Conservation (phyloP, 2,329 filamentous ascomycete genomes). For the Alternaria ethzedia region DNA sequence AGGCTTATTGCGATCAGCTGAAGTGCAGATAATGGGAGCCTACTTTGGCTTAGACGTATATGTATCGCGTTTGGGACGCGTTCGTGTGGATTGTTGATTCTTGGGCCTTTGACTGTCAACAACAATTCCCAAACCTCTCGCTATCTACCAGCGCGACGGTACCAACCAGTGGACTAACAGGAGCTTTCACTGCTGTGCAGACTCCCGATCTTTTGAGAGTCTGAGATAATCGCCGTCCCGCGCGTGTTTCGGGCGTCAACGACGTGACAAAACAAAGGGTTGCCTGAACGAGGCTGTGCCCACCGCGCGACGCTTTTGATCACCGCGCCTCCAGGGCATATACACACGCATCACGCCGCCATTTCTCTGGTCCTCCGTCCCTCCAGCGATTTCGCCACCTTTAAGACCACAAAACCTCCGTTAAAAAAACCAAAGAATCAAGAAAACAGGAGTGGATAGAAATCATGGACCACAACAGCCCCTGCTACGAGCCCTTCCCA, state of each 20-base stretch:
- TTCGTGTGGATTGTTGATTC: not conserved
- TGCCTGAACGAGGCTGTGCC: constrained; percentile 16
- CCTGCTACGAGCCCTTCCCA: not conserved
- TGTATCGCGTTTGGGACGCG: not conserved
- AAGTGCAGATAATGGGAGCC: not conserved
- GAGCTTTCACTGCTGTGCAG: not conserved
- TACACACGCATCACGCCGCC: not conserved
- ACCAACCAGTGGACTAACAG: not conserved
- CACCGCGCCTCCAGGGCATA: not conserved
- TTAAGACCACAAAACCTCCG: not conserved
- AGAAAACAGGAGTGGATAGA: not conserved
- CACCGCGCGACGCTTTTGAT: not conserved
- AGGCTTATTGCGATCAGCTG: constrained; percentile 12
- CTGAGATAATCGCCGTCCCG: not conserved
- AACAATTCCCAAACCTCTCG: rapidly evolving
- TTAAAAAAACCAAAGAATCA: not conserved
- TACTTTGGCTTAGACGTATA: not conserved
- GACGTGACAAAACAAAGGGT: constrained; percentile 1
- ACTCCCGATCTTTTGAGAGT: not conserved
- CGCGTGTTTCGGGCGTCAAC: not conserved
- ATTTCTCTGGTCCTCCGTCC: not conserved
- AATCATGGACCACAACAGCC: constrained; percentile 1
- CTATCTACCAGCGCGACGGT: not conserved
- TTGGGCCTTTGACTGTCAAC: not conserved
- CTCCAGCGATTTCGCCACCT: not conserved